Evolutionary conservation across 768 basidiomycete species (phyloP), one percentile per base, ranked within the genome.

Genomic region (Tricholoma hemisulphureum): DNA sequence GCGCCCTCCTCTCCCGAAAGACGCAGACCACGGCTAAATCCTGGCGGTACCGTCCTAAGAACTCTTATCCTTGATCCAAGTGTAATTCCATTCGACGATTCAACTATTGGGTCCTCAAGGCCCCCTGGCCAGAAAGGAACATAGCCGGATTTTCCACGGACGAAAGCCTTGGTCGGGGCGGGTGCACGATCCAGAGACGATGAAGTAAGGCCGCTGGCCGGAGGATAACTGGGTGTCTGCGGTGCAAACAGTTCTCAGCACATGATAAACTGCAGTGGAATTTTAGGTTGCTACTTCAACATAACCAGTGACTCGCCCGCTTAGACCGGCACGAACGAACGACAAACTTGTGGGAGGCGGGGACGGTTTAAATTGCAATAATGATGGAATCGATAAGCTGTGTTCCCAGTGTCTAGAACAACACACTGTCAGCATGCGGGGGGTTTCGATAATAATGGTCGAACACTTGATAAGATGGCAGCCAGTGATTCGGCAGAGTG

Each of bases 71-170:
- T 64, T 29, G 71, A 66, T 23, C 61, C 65, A 39, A 71, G 67
- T 21, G 63, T 58, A 43, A 65, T 59, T 3, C 68, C 70, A 46
- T 73, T 68, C 4, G 65, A 68, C 13, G 73, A 58, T 37, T 77
- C 75, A 28, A 74, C 64, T 4, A 81, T 65, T 2, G 79, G 75
- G 62, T 88, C 87, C 41, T 93, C 93, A 9, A 98, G 76, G 2
- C 97, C 97, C 46, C 97, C 97, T 6, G 97, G 97, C 75, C 87
- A 83, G 72, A 98, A 98, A 1, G 97, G 97, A 8, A 95, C 84
- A 73, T 95, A 85, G 43, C 90, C 89, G 20, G 94, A 90, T 72
- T 96, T 97, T 45, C 97, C 97, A 57, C 95, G 80, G 18, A 98
- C 95, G 71, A 98, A 98, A 55, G 83, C 87, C 54, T 83, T 80